Conservation (phyloP, 345 rosid species). For the Lenwebbia sp. region DNA sequence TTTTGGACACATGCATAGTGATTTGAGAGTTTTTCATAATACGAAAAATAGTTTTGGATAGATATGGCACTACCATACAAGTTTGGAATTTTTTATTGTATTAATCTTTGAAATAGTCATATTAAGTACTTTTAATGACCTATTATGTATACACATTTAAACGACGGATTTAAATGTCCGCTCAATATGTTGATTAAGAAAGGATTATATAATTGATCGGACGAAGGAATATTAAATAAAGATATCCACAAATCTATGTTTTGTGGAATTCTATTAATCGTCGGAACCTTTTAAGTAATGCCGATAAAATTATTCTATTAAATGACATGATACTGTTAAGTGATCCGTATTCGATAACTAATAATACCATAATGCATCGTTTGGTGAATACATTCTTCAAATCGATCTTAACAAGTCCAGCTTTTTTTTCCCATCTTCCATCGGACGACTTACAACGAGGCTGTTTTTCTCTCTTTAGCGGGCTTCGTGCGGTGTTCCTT, state of each 20-base stretch:
- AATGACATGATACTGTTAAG: accelerated
- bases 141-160: not conserved
- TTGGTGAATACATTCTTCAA: accelerated
- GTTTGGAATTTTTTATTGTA: not conserved
- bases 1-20: accelerated
- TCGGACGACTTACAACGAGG: accelerated
- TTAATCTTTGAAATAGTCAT: not conserved
- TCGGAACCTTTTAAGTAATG: not conserved
- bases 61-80: not conserved
- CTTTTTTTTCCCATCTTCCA: not conserved
- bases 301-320: not conserved
- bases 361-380: not conserved
- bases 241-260: accelerated
- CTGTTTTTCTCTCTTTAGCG: no score
- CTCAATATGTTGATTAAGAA: no score
- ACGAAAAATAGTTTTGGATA: not conserved
- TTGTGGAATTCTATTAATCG: not conserved
- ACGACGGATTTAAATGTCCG: no score
- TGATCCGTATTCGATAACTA: not conserved
- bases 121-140: not conserved
- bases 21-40: not conserved
- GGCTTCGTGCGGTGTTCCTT: no score
- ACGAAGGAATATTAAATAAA: not conserved
- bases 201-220: not conserved
- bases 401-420: not conserved